Evolutionary conservation across 2,329 filamentous ascomycete genomes (phyloP), one percentile per base, ranked within the genome.

Genomic region (Colletotrichum orchidophilum): DNA sequence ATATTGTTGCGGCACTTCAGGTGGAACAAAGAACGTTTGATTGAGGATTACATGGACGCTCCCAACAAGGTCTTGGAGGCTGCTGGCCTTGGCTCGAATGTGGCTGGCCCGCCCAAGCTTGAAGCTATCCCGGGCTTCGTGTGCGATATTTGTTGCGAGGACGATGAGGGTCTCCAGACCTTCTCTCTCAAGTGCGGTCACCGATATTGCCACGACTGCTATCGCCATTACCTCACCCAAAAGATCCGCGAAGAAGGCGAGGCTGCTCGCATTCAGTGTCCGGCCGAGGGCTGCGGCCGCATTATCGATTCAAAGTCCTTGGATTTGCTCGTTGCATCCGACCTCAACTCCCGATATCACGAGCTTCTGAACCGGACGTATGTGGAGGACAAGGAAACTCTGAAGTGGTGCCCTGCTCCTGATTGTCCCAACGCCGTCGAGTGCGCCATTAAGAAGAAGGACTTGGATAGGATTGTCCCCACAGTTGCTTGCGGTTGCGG

Each of bases 351-450:
- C 60, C 85, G 95, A 75, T 99, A 99, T 78, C 90, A 93, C 74
- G 91, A 93, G 75, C 88, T 99, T 18, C 90, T 99, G 39, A 97
- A 94, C 78, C 88, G 96, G 76, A 98, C 95, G 7, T 99, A 97
- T 78, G 96, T 99, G 71, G 96, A 99, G 81, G 96, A 99, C 81
- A 97, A 95, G 82, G 95, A 97, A 68, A 93, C 92, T 66, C 89
- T 98, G 71, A 97, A 97, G 81, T 99, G 96, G 96, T 99, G 96
- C 80, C 96, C 96, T 0, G 96, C 96, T 1, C 96, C 96, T n/a
- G 96, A 99, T 80, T 99, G 96, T 82, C 90, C 93, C 76, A 98
- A 96, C 78, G 96, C 96, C 13, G 86, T 99, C 57, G 94, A 98
- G 78, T 99, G 96, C 77, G 86, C 85, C 0, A 88, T 98, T 70